Percentiles rank a stretch among this genome's conserved stretches.
Conservation (phyloP, 306 rosid species). For the Prunus mongolica region DNA sequence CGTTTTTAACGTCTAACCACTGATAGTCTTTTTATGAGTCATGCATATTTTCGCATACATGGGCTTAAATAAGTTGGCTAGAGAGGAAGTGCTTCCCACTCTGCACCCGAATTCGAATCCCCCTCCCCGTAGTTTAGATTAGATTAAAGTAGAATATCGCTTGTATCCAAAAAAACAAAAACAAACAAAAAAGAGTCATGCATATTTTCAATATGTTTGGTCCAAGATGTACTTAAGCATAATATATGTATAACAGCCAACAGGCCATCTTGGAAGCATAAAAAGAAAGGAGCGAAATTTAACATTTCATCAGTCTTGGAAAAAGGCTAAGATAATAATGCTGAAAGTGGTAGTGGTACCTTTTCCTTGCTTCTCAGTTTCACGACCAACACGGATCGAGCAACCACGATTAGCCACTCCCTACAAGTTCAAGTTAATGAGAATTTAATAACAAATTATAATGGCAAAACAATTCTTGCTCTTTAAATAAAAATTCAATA, state of each 20-base stretch:
- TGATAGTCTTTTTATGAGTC: no score
- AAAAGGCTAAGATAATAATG: not conserved
- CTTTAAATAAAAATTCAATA: not conserved
- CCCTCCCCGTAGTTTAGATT: no score
- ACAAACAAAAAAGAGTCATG: no score
- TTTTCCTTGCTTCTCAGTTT: constrained; percentile 85
- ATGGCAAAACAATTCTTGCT: not conserved
- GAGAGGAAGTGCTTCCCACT: no score
- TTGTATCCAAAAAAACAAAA: no score
- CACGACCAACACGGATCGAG: constrained; percentile 98
- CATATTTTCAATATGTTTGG: not conserved
- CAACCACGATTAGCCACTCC: constrained; percentile 99
- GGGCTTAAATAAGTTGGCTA: no score
- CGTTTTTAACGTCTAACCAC: no score
- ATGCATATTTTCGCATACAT: not conserved
- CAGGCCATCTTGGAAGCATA: not conserved
- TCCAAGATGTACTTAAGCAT: no score
- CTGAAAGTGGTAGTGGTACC: constrained; percentile 36
- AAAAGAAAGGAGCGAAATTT: not conserved
- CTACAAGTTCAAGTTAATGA: constrained; percentile 43
- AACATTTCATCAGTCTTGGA: not conserved
- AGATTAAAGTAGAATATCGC: no score
- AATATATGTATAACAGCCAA: not conserved
- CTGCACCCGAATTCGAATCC: no score
- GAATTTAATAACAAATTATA: constrained; percentile 3